A percentile compares a stretch with the other conserved stretches of the same genome.
Evolutionary conservation across 441 rosid genomes (phyloP).

Genomic region (Pelargonium exstipulatum): DNA sequence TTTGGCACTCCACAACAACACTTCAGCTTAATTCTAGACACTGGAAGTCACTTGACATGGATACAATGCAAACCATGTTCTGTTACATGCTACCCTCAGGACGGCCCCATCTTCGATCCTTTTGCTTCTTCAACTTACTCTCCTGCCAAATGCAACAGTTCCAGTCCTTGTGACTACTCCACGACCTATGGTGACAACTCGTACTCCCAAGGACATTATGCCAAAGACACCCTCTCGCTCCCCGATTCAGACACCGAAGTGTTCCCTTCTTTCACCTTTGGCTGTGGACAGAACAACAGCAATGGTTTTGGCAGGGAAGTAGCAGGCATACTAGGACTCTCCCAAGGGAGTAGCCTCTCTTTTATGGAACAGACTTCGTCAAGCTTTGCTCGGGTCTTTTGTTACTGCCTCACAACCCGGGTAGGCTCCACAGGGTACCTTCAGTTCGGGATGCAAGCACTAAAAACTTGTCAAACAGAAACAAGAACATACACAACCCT

Average conservation of each 20-base stretch:
- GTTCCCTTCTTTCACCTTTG: conserved; percentile 23
- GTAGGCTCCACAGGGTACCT: conserved; percentile 24
- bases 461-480: conserved; percentile 13
- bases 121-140: conserved; percentile 22
- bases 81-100: not conserved
- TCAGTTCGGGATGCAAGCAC: conserved; percentile 28
- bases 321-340: conserved; percentile 35
- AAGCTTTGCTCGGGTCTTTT: conserved; percentile 7
- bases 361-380: conserved; percentile 17
- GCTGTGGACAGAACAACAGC: conserved; percentile 19
- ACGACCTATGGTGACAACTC: conserved; percentile 16
- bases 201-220: conserved; percentile 13
- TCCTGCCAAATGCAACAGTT: not conserved
- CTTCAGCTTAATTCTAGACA: conserved; percentile 29
- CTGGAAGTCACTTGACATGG: conserved; percentile 31
- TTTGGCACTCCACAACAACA: conserved; percentile 24
- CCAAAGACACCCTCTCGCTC: conserved; percentile 24
- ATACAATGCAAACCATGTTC: conserved; percentile 22
- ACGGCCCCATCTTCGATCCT: conserved; percentile 20
- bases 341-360: conserved; percentile 9
- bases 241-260: not conserved
- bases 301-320: conserved; percentile 9
- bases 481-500: conserved; percentile 18
- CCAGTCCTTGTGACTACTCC: not conserved
- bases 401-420: conserved; percentile 33